Evolutionary conservation across 2,329 filamentous ascomycete genomes (phyloP), one percentile per base, ranked within the genome.

Genomic region (Aureobasidium sp.): DNA sequence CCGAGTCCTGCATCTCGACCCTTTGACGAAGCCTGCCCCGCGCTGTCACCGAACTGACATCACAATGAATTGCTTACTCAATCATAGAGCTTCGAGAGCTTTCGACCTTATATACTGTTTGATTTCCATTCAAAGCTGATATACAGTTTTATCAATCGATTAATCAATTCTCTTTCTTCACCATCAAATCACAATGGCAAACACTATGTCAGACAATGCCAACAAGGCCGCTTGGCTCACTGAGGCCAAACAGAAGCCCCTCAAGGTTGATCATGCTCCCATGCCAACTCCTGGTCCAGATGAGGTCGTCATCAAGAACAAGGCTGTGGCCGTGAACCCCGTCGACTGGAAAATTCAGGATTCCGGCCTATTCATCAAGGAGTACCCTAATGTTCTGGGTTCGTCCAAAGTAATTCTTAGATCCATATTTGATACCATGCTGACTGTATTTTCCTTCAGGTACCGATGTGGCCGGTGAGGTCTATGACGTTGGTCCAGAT

Each of bases 281-380:
- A 66, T 72, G 55, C 72, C 73, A 27, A 69, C 67, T 50, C 68
- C 74, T 26, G 70, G 65, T 9, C 60, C 69, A 27, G 66, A 71
- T 39, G 69, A 75, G 41, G 60, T 76, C 53, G 65, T 76, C 12
- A 66, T 76, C 60, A 71, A 70, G 61, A 73, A 72, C 67, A 65
- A 69, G 53, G 72, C 73, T 10, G 50, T 73, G 12, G 73, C 74
- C 12, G 70, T 75, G 63, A 76, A 76, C 62, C 75, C 75, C 1
- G 72, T 74, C 1, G 74, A 76, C 65, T 72, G 71, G 70, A 74
- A 74, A 62, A 71, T 74, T 34, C 71, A 73, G 60, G 71, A 73
- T 61, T 65, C 61, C 44, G 71, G 70, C 29, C 32, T 70, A 13
- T 71, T 74, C 60, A 63, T 75, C 59, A 53, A 73, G 44, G 66